Conservation (phyloP, 2,329 filamentous ascomycete genomes). For the Sclerotinia nivalis region DNA sequence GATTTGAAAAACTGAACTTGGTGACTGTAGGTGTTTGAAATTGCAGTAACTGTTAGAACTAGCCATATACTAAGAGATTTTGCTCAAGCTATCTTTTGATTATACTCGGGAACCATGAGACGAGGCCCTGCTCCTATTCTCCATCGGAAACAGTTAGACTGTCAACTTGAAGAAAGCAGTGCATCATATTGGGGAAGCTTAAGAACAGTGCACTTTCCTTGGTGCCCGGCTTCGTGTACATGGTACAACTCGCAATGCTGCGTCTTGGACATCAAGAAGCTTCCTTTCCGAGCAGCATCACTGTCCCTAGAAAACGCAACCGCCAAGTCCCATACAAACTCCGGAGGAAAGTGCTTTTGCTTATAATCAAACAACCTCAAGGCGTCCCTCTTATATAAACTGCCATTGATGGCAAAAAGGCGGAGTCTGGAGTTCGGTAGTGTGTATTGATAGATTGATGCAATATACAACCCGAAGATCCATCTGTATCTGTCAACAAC, state of each 20-base stretch:
- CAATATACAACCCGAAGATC: accelerated
- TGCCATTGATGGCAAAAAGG: neutral
- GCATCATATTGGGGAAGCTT: neutral
- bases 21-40: too few relatives aligned
- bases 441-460: neutral
- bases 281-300: neutral
- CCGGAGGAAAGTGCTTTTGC: neutral
- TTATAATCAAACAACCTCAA: neutral
- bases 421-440: neutral
- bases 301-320: neutral
- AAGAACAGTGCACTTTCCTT: neutral
- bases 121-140: too few relatives aligned
- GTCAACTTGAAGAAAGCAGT: too few relatives aligned
- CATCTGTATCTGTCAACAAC: neutral
- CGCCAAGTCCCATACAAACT: neutral
- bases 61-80: too few relatives aligned
- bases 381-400: accelerated
- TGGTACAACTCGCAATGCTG: neutral
- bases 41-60: too few relatives aligned
- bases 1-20: too few relatives aligned
- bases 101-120: too few relatives aligned
- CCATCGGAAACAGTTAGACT: too few relatives aligned
- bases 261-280: neutral
- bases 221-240: neutral
- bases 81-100: too few relatives aligned